Conservation (phyloP, 164 flowering plant species). For the Nymphaea thermarum region DNA sequence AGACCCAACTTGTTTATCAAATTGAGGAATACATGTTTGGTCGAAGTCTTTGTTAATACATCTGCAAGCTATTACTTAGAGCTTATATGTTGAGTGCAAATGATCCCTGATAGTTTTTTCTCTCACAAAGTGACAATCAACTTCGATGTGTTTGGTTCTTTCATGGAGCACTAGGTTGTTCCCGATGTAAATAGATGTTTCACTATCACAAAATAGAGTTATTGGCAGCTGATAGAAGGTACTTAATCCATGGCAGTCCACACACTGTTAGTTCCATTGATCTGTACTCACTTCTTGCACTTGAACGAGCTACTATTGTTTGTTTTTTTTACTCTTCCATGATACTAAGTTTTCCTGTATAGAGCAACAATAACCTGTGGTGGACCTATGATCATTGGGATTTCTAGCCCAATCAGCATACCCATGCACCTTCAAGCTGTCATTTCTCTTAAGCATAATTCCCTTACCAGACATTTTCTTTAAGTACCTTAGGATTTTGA, state of each 20-base stretch:
- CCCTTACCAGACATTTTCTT: not conserved
- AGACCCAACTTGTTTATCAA: no score
- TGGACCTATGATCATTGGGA: not conserved
- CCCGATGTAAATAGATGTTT: not conserved
- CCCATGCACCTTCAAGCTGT: not conserved
- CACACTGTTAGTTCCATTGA: no score
- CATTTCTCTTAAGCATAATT: not conserved
- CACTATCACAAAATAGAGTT: not conserved
- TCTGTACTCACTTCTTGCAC: not conserved
- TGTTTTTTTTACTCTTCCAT: not conserved
- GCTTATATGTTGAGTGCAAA: not conserved
- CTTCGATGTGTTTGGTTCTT: not conserved
- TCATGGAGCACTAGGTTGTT: not conserved
- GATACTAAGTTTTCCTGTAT: not conserved
- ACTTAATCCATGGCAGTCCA: not conserved
- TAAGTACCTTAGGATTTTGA: not conserved
- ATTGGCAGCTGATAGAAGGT: not conserved
- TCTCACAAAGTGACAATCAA: not conserved
- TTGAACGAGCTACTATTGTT: not conserved
- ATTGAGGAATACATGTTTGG: not conserved
- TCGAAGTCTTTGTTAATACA: not conserved
- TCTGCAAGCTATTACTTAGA: not conserved
- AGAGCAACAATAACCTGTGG: not conserved
- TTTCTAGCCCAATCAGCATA: not conserved
- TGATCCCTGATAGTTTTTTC: not conserved